Percentiles rank a stretch among this genome's conserved stretches.
Conservation (phyloP, 257 asterid species). For the Vinca minor region DNA sequence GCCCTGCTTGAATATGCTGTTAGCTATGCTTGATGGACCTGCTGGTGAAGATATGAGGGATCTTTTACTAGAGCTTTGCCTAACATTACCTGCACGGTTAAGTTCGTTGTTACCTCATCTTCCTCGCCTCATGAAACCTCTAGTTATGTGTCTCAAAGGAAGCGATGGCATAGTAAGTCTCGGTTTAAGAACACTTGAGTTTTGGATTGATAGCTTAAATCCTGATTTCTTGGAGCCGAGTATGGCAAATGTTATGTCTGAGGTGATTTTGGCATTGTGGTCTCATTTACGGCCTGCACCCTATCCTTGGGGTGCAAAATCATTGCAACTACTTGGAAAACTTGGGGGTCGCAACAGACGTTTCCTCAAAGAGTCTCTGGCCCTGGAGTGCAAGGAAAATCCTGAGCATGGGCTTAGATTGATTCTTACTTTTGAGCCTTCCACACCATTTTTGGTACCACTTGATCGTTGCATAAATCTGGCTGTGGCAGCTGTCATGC, state of each 20-base stretch:
- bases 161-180: slow-evolving; percentile 86
- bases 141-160: slow-evolving; percentile 95
- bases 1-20: slow-evolving; percentile 82
- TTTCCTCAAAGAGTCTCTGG: slow-evolving; percentile 94
- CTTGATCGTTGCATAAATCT: slow-evolving; percentile 95
- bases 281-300: slow-evolving; percentile 95
- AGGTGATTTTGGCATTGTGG: slow-evolving; percentile 96
- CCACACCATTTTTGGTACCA: slow-evolving; percentile 95
- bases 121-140: slow-evolving; percentile 96
- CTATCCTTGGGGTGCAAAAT: slow-evolving; percentile 93
- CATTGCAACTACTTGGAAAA: slow-evolving; percentile 96
- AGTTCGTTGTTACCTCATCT: slow-evolving; percentile 92
- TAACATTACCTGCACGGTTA: slow-evolving; percentile 84
- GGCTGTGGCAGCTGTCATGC: slow-evolving; percentile 93
- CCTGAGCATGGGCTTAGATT: slow-evolving; percentile 97
- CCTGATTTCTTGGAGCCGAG: slow-evolving; percentile 99
- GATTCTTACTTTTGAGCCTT: slow-evolving; percentile 96
- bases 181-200: slow-evolving; percentile 94
- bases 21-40: slow-evolving; percentile 97
- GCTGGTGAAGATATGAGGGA: slow-evolving; percentile 88
- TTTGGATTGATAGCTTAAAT: slow-evolving; percentile 99
- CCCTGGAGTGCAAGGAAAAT: slow-evolving; percentile 97
- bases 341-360: slow-evolving; percentile 98
- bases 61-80: slow-evolving; percentile 78
- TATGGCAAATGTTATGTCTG: slow-evolving; percentile 99